Conservation (phyloP, 805 yeast species). For the Torulaspora indica region DNA sequence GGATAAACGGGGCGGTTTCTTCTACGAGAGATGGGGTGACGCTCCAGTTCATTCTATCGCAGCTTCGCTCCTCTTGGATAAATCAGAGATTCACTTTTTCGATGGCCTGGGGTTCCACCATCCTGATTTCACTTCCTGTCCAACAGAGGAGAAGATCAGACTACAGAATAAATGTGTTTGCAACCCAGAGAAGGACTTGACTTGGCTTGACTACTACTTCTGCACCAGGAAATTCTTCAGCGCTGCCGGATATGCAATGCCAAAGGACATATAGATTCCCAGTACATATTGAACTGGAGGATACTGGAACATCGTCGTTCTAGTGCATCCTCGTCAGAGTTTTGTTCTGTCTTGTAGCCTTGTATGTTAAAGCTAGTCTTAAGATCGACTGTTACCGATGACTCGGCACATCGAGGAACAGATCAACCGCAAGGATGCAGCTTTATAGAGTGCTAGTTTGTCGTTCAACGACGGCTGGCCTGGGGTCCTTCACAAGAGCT, state of each 20-base stretch:
- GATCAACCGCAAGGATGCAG: not conserved
- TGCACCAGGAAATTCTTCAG: conserved; percentile 60
- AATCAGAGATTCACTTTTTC: conserved; percentile 60
- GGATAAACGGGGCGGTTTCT: conserved; percentile 71
- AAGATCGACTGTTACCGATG: not conserved
- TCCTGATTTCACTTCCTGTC: conserved; percentile 62
- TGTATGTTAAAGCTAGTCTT: not conserved
- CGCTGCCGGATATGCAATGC: conserved; percentile 23
- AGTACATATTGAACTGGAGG: not conserved
- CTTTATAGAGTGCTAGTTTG: not conserved
- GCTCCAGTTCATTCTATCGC: conserved; percentile 87
- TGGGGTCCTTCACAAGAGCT: not conserved
- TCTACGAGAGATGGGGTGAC: conserved; percentile 90
- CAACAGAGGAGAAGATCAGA: conserved; percentile 50
- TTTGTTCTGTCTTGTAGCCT: not conserved
- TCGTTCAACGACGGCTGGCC: not conserved
- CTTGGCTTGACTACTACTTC: conserved; percentile 65
- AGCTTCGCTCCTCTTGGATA: conserved; percentile 54
- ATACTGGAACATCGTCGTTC: not conserved
- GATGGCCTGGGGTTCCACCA: conserved; percentile 74
- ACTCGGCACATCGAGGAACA: not conserved
- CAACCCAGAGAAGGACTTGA: conserved; percentile 53
- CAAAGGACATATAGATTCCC: conserved; percentile 14
- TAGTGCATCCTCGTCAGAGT: not conserved
- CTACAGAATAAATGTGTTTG: conserved; percentile 60